Conservation (phyloP, 2,329 filamentous ascomycete species). For the Hawksworthiomyces lignivorus region DNA sequence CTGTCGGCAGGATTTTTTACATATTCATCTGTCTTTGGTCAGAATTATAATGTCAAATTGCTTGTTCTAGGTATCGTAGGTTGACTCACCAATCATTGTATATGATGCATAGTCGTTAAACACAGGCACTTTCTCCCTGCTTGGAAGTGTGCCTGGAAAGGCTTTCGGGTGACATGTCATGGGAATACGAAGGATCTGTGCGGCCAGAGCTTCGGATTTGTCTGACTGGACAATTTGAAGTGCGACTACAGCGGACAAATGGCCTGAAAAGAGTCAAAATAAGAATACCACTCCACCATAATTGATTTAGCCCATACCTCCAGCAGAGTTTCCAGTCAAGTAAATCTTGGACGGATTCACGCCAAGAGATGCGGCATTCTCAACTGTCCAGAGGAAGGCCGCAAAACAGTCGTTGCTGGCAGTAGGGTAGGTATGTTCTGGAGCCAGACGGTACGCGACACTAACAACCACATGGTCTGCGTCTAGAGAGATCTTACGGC, state of each 20-base stretch:
- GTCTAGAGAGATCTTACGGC: background rate
- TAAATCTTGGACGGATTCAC: background rate
- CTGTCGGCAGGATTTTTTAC: too few species aligned
- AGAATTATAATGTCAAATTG: too few species aligned
- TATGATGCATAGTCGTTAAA: too few species aligned
- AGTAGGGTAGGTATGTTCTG: conserved; percentile 13
- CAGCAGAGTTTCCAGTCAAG: background rate
- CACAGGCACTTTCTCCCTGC: too few species aligned
- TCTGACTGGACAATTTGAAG: background rate
- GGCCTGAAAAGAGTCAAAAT: too few species aligned
- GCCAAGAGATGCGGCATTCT: background rate
- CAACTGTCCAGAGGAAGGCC: background rate
- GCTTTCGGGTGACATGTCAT: background rate
- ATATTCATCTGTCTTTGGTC: too few species aligned
- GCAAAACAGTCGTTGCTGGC: conserved; percentile 3
- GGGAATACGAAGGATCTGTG: background rate
- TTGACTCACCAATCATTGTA: too few species aligned
- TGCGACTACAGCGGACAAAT: too few species aligned
- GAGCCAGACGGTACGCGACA: conserved; percentile 21
- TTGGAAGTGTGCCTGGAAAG: too few species aligned
- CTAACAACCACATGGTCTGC: conserved; percentile 16
- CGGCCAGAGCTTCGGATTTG: background rate
- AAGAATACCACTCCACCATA: too few species aligned
- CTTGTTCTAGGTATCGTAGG: too few species aligned
- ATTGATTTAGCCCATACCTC: too few species aligned